Evolutionary conservation across 148 eudicot genomes (phyloP).

Genomic region (Camellia lanceoleosa): DNA sequence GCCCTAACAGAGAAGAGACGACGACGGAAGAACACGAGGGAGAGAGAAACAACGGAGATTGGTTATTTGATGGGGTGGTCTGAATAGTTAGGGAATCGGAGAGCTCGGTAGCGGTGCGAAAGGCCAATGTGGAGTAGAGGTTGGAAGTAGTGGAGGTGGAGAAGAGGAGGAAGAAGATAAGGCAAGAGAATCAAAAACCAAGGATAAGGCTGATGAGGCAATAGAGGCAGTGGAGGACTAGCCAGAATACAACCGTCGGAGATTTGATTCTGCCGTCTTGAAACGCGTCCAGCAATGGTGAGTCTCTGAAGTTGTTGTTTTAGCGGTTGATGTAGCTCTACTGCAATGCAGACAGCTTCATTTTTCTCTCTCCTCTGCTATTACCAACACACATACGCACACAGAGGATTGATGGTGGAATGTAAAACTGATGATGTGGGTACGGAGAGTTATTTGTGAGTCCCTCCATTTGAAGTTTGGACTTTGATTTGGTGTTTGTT

Average conservation of each 20-base stretch:
- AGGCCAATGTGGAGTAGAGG: constrained; percentile 32
- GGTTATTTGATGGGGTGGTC: not conserved
- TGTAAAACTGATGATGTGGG: no score
- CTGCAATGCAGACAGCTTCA: constrained; percentile 64
- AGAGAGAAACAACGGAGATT: not conserved
- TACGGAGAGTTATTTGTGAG: not conserved
- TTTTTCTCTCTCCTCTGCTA: constrained; percentile 24
- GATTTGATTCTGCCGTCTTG: constrained; percentile 39
- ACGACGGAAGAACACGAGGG: no score
- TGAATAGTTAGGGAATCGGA: constrained; percentile 21
- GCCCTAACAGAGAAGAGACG: no score
- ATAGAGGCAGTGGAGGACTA: constrained; percentile 57
- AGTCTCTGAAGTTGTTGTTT: constrained; percentile 47
- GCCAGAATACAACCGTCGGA: constrained; percentile 61
- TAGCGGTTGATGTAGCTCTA: constrained; percentile 54
- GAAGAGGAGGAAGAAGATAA: constrained; percentile 56
- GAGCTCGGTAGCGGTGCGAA: constrained; percentile 9
- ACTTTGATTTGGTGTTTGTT: no score
- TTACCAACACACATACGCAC: not conserved
- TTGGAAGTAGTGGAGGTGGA: constrained; percentile 31
- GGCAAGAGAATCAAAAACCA: constrained; percentile 80
- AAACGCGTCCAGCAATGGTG: constrained; percentile 29
- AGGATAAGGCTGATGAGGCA: constrained; percentile 67
- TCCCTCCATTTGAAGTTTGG: not conserved
- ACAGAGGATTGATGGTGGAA: no score